Conservation (phyloP, 1,139 yeast genomes). For the Debaryomyces fabryi region DNA sequence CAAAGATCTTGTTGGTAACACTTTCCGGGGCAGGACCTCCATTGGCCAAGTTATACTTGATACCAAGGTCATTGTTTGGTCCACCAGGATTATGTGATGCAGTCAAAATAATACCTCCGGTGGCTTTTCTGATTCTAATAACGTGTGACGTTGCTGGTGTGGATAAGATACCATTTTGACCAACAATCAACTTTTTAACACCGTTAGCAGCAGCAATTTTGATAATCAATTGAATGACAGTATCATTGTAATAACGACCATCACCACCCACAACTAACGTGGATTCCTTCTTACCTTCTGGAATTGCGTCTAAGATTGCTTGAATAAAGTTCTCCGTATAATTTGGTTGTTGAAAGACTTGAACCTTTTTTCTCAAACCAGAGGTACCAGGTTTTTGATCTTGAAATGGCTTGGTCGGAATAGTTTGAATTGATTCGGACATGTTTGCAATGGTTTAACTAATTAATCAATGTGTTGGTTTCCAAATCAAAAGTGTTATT, state of each 20-base stretch:
- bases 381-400: slow-evolving; percentile 99
- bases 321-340: slow-evolving; percentile 96
- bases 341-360: slow-evolving; percentile 75
- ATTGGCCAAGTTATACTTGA: slow-evolving; percentile 90
- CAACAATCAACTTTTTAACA: slow-evolving; percentile 79
- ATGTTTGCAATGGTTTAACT: slow-evolving; percentile 4
- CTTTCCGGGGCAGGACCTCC: slow-evolving; percentile 99
- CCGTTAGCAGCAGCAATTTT: slow-evolving; percentile 91
- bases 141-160: slow-evolving; percentile 97
- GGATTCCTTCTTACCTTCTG: slow-evolving; percentile 78
- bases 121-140: slow-evolving; percentile 74
- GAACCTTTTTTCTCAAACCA: slow-evolving; percentile 90
- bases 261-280: slow-evolving; percentile 95
- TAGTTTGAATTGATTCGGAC: slow-evolving; percentile 25
- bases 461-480: not conserved
- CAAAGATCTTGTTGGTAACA: slow-evolving; percentile 86
- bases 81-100: slow-evolving; percentile 99
- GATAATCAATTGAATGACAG: slow-evolving; percentile 79
- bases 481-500: not conserved
- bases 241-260: slow-evolving; percentile 88
- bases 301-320: slow-evolving; percentile 81
- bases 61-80: slow-evolving; percentile 88
- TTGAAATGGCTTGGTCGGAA: slow-evolving; percentile 70
- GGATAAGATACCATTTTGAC: slow-evolving; percentile 84
- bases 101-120: slow-evolving; percentile 95